phyloP scores from a whole-genome alignment of 2,329 filamentous ascomycete species.

The Magnaporthiopsis rhizophila region DNA sequence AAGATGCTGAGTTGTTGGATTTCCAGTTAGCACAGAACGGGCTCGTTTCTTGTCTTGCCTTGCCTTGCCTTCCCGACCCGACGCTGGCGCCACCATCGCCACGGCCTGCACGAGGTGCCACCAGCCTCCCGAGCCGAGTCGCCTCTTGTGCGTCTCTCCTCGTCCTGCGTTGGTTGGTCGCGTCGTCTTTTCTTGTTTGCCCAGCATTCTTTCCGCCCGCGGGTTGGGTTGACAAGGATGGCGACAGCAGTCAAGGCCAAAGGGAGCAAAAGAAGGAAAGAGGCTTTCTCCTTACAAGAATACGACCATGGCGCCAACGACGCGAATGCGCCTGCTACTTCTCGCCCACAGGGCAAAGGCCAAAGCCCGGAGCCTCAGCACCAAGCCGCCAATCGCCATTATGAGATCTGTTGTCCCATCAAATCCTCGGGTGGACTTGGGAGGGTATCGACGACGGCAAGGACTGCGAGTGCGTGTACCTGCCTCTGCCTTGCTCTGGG shows the following conservation, averaged over 20 bases:
- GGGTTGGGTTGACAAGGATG: background rate
- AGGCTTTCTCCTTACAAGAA: constrained; percentile 20
- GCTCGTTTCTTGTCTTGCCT: background rate
- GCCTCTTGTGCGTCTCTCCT: background rate
- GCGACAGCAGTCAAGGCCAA: too few species aligned
- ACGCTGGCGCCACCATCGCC: background rate
- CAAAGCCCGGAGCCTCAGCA: constrained; percentile 16
- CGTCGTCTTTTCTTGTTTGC: background rate
- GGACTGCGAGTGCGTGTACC: background rate
- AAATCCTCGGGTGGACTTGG: background rate
- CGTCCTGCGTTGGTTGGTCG: background rate
- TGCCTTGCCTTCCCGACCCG: background rate
- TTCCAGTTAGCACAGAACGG: background rate
- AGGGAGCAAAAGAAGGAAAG: background rate
- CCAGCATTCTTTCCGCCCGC: background rate
- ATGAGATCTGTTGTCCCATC: constrained; percentile 13
- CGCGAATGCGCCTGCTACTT: constrained; percentile 26
- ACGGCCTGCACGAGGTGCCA: background rate
- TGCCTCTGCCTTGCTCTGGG: background rate
- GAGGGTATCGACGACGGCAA: constrained; percentile 1
- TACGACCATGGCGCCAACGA: constrained; percentile 21
- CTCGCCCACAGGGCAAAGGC: constrained; percentile 22
- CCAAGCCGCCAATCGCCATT: constrained; percentile 12
- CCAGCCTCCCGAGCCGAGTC: background rate
- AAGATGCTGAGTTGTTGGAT: constrained; percentile 7